Evolutionary conservation across 805 yeast genomes (phyloP).

Genomic region (Ascoidea rubescens): DNA sequence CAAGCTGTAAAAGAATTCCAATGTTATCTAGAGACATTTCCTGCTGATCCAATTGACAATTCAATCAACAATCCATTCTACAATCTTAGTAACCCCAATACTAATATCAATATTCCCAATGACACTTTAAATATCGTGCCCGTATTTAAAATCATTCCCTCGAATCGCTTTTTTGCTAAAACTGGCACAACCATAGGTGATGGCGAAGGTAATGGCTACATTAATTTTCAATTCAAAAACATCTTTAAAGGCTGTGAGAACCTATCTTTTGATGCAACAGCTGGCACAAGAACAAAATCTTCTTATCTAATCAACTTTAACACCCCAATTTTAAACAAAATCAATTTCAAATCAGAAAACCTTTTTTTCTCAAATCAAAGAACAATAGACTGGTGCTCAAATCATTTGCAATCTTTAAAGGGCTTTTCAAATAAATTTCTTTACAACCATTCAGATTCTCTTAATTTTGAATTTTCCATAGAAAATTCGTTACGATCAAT

Average conservation of each 20-base stretch:
- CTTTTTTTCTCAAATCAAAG: constrained; percentile 36
- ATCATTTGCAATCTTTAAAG: constrained; percentile 34
- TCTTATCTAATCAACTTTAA: constrained; percentile 38
- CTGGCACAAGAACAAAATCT: constrained; percentile 46
- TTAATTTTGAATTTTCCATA: constrained; percentile 27
- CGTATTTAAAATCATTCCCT: constrained; percentile 27
- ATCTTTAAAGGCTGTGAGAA: constrained; percentile 59
- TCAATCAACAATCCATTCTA: neutral
- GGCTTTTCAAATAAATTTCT: constrained; percentile 26
- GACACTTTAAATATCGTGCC: constrained; percentile 5
- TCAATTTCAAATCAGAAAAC: constrained; percentile 39
- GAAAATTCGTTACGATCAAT: constrained; percentile 39
- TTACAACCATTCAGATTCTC: constrained; percentile 13
- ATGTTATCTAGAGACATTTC: constrained; percentile 2
- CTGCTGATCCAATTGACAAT: neutral
- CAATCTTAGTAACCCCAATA: neutral
- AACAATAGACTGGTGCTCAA: constrained; percentile 34
- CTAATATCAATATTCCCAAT: neutral
- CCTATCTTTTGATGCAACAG: constrained; percentile 38
- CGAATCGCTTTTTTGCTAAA: constrained; percentile 62
- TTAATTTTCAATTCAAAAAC: constrained; percentile 54
- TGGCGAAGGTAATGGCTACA: constrained; percentile 92
- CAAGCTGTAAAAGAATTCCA: constrained; percentile 4
- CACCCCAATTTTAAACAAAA: constrained; percentile 32
- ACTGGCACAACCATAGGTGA: constrained; percentile 95